Evolutionary conservation across 2,329 filamentous ascomycete genomes (phyloP).

Genomic region (Fusarium falciforme): DNA sequence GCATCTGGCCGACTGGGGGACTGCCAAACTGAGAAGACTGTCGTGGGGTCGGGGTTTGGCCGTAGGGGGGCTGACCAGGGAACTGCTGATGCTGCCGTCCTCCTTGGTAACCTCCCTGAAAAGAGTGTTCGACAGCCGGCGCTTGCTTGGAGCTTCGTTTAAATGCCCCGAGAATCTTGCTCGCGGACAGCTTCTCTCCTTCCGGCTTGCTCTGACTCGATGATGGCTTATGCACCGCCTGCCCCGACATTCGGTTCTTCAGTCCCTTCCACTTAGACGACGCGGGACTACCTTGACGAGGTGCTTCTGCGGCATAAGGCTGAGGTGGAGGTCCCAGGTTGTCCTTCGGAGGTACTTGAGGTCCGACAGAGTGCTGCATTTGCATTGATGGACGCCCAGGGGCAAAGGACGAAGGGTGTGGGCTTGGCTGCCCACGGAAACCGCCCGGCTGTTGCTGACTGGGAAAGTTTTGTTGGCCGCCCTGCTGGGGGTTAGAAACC

Average conservation of each 20-base stretch:
- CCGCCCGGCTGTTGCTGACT: conserved; percentile 25
- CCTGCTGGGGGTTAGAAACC: conserved; percentile 13
- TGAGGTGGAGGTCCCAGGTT: conserved; percentile 9
- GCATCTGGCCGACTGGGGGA: conserved; percentile 25
- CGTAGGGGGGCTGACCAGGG: conserved; percentile 10
- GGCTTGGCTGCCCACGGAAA: conserved; percentile 12
- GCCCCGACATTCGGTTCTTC: conserved; percentile 48
- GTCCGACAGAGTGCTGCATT: conserved; percentile 16
- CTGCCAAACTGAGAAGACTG: conserved; percentile 22
- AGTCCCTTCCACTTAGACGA: conserved; percentile 50
- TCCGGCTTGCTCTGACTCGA: conserved; percentile 34
- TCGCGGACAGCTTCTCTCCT: conserved; percentile 37
- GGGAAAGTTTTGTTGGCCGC: conserved; percentile 21
- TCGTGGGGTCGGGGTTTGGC: conserved; percentile 17
- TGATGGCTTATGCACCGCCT: conserved; percentile 38
- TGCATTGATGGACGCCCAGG: conserved; percentile 30
- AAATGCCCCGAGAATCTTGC: conserved; percentile 48
- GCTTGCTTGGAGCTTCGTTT: conserved; percentile 48
- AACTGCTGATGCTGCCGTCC: conserved; percentile 23
- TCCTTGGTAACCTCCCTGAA: conserved; percentile 1
- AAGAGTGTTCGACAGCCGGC: conserved; percentile 20
- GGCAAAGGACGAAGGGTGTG: conserved; percentile 19
- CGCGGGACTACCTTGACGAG: conserved; percentile 36
- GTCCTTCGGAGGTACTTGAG: conserved; percentile 30
- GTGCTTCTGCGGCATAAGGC: conserved; percentile 11